These are phyloP conservation scores for Cyclanthera cordifolia DNA, from an alignment of 306 rosid species.

Conservation along the genomic window DNA sequence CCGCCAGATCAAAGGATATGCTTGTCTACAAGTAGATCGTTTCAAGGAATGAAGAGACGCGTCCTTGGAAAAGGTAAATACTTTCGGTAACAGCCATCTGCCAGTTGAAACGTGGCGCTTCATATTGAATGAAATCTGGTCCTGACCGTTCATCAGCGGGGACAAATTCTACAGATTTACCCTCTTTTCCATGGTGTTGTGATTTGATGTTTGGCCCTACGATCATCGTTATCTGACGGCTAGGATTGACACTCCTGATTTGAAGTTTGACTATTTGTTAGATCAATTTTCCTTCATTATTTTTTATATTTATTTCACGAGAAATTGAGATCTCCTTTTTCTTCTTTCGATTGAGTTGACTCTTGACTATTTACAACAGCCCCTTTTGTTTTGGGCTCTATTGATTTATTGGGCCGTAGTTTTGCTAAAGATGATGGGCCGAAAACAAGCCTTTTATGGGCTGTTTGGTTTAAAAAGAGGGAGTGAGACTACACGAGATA, in stretches of 20 bases:
- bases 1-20: constrained; percentile 13
- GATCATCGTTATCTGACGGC: background rate
- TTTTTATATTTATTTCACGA: too few species aligned
- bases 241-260: background rate
- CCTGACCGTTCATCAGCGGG: background rate
- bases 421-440: too few species aligned
- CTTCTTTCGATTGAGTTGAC: background rate
- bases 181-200: background rate
- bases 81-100: background rate
- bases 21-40: constrained; percentile 9
- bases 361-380: background rate
- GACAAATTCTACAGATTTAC: background rate
- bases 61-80: constrained; percentile 9
- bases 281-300: background rate
- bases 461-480: background rate
- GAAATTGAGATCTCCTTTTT: background rate
- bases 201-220: constrained; percentile 12
- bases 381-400: background rate
- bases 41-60: constrained; percentile 12
- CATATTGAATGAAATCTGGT: background rate
- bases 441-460: background rate
- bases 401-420: background rate
- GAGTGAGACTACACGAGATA: too few species aligned
- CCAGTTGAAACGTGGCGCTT: background rate
- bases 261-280: constrained; percentile 8